phyloP scores from a whole-genome alignment of 129 eudicot species.

The Mikania micrantha region DNA sequence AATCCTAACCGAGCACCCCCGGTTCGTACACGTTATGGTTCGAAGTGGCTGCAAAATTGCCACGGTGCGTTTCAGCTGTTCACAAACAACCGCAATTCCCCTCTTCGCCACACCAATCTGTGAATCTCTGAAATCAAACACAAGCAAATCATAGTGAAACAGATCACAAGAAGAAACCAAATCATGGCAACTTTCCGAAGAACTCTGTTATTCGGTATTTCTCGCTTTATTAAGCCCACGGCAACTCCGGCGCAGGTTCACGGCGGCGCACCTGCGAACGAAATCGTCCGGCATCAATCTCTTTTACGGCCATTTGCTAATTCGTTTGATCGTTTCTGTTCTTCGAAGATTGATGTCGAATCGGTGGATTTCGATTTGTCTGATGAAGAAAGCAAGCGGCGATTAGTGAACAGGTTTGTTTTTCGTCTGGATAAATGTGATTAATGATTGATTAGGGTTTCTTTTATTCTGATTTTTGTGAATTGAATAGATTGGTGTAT shows the following conservation, averaged over 20 bases:
- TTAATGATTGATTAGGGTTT: neutral
- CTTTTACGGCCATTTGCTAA: conserved; percentile 35
- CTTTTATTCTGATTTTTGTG: neutral
- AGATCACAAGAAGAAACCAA: neutral
- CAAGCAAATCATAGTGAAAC: neutral
- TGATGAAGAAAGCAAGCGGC: conserved; percentile 65
- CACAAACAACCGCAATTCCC: conserved; percentile 14
- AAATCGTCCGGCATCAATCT: neutral
- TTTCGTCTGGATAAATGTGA: neutral
- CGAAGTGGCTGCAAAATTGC: conserved; percentile 21
- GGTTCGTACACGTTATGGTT: neutral
- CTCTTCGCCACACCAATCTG: conserved; percentile 9
- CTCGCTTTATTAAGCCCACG: conserved; percentile 39
- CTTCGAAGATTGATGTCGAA: conserved; percentile 19
- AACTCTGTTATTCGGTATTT: conserved; percentile 35
- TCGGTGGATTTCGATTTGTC: conserved; percentile 52
- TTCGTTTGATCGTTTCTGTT: conserved; percentile 33
- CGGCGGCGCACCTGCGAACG: conserved; percentile 17
- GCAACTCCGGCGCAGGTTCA: conserved; percentile 11
- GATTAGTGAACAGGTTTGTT: conserved; percentile 49
- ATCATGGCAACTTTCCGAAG: conserved; percentile 61
- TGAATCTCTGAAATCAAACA: conserved; percentile 12
- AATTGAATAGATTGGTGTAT: conserved; percentile 59
- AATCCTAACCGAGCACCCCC: too few species aligned
- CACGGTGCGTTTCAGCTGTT: conserved; percentile 19